These are phyloP conservation scores for Nemania sp. DNA, from an alignment of 2,329 filamentous ascomycete species.

Conservation along the genomic window DNA sequence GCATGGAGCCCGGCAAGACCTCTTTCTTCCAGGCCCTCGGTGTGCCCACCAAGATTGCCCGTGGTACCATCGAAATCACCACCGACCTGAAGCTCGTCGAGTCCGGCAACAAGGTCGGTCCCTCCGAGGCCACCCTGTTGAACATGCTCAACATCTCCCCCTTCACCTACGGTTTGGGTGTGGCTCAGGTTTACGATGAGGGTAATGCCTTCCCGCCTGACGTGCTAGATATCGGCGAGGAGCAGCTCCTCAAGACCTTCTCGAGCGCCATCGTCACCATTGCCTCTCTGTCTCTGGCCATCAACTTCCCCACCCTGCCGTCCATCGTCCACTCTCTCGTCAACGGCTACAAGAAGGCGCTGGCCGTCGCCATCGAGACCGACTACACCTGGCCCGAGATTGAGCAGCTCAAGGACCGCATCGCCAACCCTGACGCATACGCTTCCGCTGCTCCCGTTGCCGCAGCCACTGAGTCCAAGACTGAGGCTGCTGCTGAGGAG, in stretches of 20 bases:
- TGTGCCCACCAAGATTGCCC: slow-evolving; percentile 99
- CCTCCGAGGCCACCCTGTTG: slow-evolving; percentile 96
- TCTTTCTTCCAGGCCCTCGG: slow-evolving; percentile 99
- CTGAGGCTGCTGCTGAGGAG: slow-evolving; percentile 55
- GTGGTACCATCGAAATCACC: slow-evolving; percentile 99
- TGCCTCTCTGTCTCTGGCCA: slow-evolving; percentile 85
- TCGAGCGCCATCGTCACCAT: slow-evolving; percentile 81
- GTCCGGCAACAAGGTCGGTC: slow-evolving; percentile 89
- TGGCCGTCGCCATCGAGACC: slow-evolving; percentile 86
- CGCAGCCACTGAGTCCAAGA: slow-evolving; percentile 54
- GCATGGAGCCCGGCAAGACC: slow-evolving; percentile 99
- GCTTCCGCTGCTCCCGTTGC: slow-evolving; percentile 77
- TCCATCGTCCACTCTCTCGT: slow-evolving; percentile 95
- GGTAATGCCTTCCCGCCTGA: slow-evolving; percentile 86
- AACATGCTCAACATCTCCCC: slow-evolving; percentile 99
- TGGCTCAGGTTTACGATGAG: slow-evolving; percentile 95
- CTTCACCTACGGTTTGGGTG: slow-evolving; percentile 98
- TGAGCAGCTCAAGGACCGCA: slow-evolving; percentile 98
- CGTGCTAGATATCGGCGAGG: slow-evolving; percentile 93
- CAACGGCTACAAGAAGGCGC: slow-evolving; percentile 97
- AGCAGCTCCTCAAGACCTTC: slow-evolving; percentile 87
- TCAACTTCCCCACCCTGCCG: slow-evolving; percentile 94
- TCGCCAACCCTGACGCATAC: slow-evolving; percentile 97
- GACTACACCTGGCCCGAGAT: slow-evolving; percentile 95
- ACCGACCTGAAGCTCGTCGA: slow-evolving; percentile 97